Percentiles rank a stretch among this genome's conserved stretches.
Conservation (phyloP, 148 eudicot species). For the Diospyros kaki region DNA sequence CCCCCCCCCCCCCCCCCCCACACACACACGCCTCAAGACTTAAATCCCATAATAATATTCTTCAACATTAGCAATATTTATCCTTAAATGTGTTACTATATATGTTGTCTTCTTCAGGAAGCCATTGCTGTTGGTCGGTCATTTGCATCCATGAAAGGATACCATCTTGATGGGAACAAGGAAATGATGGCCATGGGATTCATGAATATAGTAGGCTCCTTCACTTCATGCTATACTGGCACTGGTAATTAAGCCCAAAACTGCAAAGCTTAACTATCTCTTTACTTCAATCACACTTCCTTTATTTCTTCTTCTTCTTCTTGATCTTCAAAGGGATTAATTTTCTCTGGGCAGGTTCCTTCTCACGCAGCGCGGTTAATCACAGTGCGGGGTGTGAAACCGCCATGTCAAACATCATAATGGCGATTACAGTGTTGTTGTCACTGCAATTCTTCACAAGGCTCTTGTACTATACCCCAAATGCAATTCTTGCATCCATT, state of each 20-base stretch:
- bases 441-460: conserved; percentile 32
- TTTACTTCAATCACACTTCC: background rate
- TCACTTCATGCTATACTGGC: conserved; percentile 41
- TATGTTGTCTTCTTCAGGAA: conserved; percentile 26
- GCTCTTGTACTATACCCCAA: conserved; percentile 44
- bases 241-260: conserved; percentile 28
- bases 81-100: background rate
- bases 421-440: conserved; percentile 44
- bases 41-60: background rate
- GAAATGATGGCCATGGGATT: conserved; percentile 55
- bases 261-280: too few species aligned
- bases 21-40: background rate
- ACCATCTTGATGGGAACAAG: conserved; percentile 50
- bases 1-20: background rate
- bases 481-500: conserved; percentile 39
- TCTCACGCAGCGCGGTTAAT: conserved; percentile 49
- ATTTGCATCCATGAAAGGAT: conserved; percentile 42
- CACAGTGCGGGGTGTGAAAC: conserved; percentile 43
- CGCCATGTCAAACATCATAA: conserved; percentile 42
- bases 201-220: conserved; percentile 45
- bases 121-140: conserved; percentile 52
- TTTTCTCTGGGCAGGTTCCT: conserved; percentile 31
- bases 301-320: background rate
- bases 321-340: background rate
- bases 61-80: background rate